Conservation (phyloP, 768 basidiomycete species). For the Phaffia australis region DNA sequence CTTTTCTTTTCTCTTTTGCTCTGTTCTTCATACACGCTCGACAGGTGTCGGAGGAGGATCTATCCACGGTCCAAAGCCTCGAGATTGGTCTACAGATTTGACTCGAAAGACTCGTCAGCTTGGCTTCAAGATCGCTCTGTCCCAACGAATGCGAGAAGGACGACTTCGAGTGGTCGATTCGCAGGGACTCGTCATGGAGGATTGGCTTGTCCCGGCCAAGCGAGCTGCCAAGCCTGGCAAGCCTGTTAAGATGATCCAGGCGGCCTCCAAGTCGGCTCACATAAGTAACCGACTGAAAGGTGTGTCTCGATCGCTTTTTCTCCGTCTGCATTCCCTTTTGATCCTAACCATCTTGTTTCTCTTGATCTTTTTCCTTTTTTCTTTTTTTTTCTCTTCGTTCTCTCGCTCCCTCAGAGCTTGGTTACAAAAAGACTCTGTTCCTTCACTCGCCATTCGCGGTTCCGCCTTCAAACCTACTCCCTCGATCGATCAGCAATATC, state of each 20-base stretch:
- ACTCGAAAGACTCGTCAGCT: constrained; percentile 86
- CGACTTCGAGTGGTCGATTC: constrained; percentile 58
- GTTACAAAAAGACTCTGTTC: constrained; percentile 6
- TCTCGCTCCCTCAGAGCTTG: neutral
- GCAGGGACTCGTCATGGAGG: constrained; percentile 15
- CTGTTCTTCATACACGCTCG: neutral
- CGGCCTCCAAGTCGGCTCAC: neutral
- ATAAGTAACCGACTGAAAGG: constrained; percentile 9
- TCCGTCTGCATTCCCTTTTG: neutral
- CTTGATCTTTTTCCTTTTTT: neutral
- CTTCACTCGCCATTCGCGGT: constrained; percentile 22
- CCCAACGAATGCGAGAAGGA: constrained; percentile 65
- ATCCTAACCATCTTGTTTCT: constrained; percentile 6
- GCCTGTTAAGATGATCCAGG: neutral
- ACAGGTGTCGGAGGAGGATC: constrained; percentile 73
- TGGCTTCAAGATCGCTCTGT: constrained; percentile 84
- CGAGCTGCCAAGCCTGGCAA: too few species aligned
- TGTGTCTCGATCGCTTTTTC: neutral
- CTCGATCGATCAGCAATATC: neutral
- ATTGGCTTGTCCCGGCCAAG: neutral
- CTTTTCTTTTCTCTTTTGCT: too few species aligned
- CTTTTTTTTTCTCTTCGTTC: neutral
- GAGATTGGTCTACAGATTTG: constrained; percentile 82
- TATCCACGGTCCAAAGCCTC: constrained; percentile 75
- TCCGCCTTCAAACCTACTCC: constrained; percentile 4